These are phyloP conservation scores for Pseudocercospora cruenta DNA, from an alignment of 2,329 filamentous ascomycete species.

Conservation along the genomic window DNA sequence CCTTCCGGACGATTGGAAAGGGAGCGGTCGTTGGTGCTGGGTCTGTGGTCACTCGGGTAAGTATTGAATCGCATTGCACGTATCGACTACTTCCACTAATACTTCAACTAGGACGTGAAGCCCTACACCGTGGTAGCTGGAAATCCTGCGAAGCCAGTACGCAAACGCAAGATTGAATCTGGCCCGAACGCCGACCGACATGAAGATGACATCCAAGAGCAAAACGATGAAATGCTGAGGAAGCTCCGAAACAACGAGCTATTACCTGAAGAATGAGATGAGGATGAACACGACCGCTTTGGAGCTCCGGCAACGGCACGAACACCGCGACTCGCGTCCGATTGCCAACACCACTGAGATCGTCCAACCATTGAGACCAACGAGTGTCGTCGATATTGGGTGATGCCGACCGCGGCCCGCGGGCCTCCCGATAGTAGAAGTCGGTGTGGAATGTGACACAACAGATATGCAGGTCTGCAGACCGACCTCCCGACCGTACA, in stretches of 20 bases:
- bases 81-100: not conserved
- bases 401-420: not conserved
- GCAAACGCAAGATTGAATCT: constrained; percentile 29
- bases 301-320: not conserved
- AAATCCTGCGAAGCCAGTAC: constrained; percentile 44
- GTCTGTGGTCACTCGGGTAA: constrained; percentile 59
- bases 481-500: not conserved
- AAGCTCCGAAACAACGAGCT: constrained; percentile 22
- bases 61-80: constrained; percentile 30
- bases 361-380: not conserved
- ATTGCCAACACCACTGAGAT: not conserved
- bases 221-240: constrained; percentile 32
- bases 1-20: constrained; percentile 58
- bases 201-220: constrained; percentile 33
- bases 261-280: constrained; percentile 6
- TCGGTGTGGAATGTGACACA: not conserved
- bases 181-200: constrained; percentile 32
- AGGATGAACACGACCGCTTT: not conserved
- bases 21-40: constrained; percentile 59
- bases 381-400: not conserved
- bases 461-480: not conserved
- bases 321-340: not conserved
- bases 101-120: constrained; percentile 48
- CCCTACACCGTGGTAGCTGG: constrained; percentile 52
- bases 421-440: not conserved